Base-by-base conservation (phyloP, 805 yeast species). In the Hanseniaspora jakobsenii region DNA sequence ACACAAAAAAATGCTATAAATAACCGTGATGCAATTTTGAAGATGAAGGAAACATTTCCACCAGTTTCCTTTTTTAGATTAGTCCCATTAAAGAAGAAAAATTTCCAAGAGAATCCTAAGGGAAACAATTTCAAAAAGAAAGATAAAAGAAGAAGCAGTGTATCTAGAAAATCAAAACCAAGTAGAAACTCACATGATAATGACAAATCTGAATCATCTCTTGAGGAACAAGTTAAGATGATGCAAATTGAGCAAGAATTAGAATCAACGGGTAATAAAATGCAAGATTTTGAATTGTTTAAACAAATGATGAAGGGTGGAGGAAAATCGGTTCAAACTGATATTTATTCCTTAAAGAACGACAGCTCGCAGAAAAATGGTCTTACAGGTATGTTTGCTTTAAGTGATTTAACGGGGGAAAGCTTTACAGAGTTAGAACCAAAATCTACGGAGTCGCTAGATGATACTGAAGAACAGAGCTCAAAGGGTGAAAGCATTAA, bases 61-160 rank as follows among this genome's bases (percentile, higher is more conserved):
- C 3, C 70, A 63, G 29, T 60, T 57, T 43, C 60, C 65, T 14
- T 75, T 74, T 51, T 75, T 77, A 72, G 65, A 72, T 48, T 53
- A n/a, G n/a, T n/a, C n/a, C n/a, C n/a, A n/a, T n/a, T n/a, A n/a
- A n/a, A n/a, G n/a, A n/a, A n/a, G n/a, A n/a, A n/a, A n/a, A n/a
- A n/a, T n/a, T n/a, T n/a, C n/a, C n/a, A n/a, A n/a, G n/a, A n/a
- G n/a, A n/a, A n/a, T n/a, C n/a, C n/a, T n/a, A 46, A 48, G 24
- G 47, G 48, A 22, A 36, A 48, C 16, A 47, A 43, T 30, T 22
- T 29, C 6, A 29, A 30, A 22, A 45, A 45, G 36, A 51, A 49
- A 19, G 26, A 32, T 21, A 21, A 30, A 22, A 22, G 30, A 32
- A 16, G 39, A 30, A 17, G 37, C 36, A 37, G 29, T 10, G 10